Evolutionary conservation across 2,329 filamentous ascomycete species (phyloP), one percentile per base, ranked within the genome.

Genomic region (Calonectria leucothoes): DNA sequence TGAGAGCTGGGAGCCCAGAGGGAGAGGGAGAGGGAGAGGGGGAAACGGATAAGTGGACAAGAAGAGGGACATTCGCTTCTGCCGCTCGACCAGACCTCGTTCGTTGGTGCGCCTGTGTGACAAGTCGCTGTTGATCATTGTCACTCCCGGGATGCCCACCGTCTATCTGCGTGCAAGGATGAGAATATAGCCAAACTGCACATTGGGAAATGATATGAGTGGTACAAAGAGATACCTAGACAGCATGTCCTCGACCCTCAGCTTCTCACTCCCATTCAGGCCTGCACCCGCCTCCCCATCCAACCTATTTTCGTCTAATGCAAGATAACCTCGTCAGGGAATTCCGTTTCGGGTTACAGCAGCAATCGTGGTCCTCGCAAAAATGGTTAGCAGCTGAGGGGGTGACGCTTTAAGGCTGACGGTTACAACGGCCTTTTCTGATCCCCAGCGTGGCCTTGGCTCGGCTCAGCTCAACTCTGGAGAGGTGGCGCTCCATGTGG

Each of bases 331-430:
- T 71, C 42, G 23, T 17, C 51, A 49, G 63, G 25, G n/a, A 31
- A 29, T 59, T 55, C 52, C 51, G 7, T 39, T 33, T 49, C 27
- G 45, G 64, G 69, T 61, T 45, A 51, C 52, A 61, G 23, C 27
- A 27, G 48, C 64, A 39, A 33, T 31, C 42, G 55, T 64, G 57
- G n/a, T 37, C 25, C 27, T 29, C 69, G 29, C 63, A 52, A 33
- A 70, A 59, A n/a, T 25, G 33, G 64, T 61, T 63, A 67, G 64
- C 51, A 71, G 64, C 69, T 61, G 52, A 63, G 49, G 63, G 39
- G 52, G 20, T 48, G 31, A 67, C 55, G 64, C 64, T 57, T 68
- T 52, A 35, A 66, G 70, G 70, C 70, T 68, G 70, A 72, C 64
- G 64, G 70, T 68, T 72, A 33, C 45, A 72, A 68, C 70, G 70